Evolutionary conservation across 2,329 filamentous ascomycete species (phyloP), one percentile per base, ranked within the genome.

Genomic region (Colletotrichum agaves): DNA sequence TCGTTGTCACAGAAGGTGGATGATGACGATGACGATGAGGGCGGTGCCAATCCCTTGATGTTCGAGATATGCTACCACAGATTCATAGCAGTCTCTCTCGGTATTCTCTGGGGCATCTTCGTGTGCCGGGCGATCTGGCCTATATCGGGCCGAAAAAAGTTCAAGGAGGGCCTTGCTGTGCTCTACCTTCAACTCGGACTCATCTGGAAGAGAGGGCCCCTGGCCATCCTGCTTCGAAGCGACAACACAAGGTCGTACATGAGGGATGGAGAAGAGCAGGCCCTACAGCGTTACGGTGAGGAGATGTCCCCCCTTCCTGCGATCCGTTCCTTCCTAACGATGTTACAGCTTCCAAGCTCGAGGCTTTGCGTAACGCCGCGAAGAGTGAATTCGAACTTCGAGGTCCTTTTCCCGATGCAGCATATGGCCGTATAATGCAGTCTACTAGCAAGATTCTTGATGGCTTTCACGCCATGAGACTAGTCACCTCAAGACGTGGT

Each of bases 401-500:
- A 44, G 93, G 95, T 0, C 93, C 94, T 0, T 99, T 99, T 73
- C 93, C 94, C 1, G 86, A 90, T 70, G 88, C 86, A 47, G 86
- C 88, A 15, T 94, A 92, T 76, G 87, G 86, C 4, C 87, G 89
- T 39, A 91, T 98, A 64, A 86, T 98, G 75, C 87, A 88, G 21
- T 91, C 91, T 10, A 97, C 94, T 1, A 90, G 91, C 70, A 90
- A 91, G 59, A 93, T 98, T 79, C 88, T 98, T 4, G 94, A 98
- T 78, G 91, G 93, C 41, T 98, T 99, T 78, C 94, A 98, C 75
- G 93, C 94, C 58, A 97, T 99, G 93, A 97, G 95, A 70, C 88
- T 98, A 11, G 90, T 98, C 70, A 94, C 97, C 41, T 86, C 92
- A 75, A 95, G 94, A 74, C 92, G 95, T 67, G 83, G 90, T 11